Conservation (phyloP, 345 rosid genomes). For the Hirschfeldia incana region DNA sequence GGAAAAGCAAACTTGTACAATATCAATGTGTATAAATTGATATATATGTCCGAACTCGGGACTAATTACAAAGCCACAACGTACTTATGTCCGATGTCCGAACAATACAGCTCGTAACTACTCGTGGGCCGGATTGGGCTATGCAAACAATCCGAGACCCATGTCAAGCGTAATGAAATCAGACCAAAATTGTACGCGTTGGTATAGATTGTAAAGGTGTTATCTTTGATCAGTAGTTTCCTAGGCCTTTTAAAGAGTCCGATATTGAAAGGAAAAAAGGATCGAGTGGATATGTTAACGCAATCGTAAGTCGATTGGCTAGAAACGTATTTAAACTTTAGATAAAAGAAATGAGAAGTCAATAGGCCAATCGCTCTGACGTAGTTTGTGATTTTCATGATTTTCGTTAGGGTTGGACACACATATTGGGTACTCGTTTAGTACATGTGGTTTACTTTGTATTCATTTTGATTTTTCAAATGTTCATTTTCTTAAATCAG, state of each 20-base stretch:
- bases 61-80: not conserved
- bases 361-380: not conserved
- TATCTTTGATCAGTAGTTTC: not conserved
- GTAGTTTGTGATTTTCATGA: not conserved
- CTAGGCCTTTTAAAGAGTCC: not conserved
- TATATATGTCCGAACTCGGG: not conserved
- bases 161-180: not conserved
- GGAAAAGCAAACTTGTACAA: not conserved
- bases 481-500: not conserved
- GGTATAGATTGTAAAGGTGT: not conserved
- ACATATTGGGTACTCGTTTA: not conserved
- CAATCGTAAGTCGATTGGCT: not conserved
- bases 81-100: not conserved
- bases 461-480: not conserved
- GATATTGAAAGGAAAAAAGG: not conserved
- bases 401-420: not conserved
- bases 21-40: not conserved
- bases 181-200: not conserved
- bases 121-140: constrained; percentile 3
- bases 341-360: not conserved
- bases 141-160: not conserved
- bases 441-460: too few species aligned
- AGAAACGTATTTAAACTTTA: not conserved
- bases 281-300: not conserved
- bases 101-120: not conserved